These are phyloP conservation scores for Astrocystis sublimbata DNA, from an alignment of 495 filamentous ascomycete species.

Conservation along the genomic window DNA sequence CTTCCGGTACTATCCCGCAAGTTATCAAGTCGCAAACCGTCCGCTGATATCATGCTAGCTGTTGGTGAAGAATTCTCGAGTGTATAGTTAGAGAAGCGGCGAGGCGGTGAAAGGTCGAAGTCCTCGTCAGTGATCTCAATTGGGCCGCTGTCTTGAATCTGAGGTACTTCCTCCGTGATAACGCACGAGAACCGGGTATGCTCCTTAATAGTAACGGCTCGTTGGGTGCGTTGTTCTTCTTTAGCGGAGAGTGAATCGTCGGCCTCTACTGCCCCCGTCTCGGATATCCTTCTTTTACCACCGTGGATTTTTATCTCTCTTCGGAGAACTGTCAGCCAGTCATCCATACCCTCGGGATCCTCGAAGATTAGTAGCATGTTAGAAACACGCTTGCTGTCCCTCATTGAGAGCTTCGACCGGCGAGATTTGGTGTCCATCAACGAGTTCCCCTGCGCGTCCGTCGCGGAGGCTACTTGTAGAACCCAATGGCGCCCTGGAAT, in stretches of 20 bases:
- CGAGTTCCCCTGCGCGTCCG: slow-evolving; percentile 61
- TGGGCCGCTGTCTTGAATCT: slow-evolving; percentile 30
- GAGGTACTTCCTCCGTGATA: slow-evolving; percentile 37
- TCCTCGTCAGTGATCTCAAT: slow-evolving; percentile 24
- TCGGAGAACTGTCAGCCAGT: slow-evolving; percentile 70
- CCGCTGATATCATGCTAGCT: slow-evolving; percentile 51
- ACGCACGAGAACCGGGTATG: slow-evolving; percentile 44
- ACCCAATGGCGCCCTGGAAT: slow-evolving; percentile 94
- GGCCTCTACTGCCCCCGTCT: slow-evolving; percentile 51
- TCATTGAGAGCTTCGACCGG: slow-evolving; percentile 69
- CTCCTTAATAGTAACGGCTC: slow-evolving; percentile 54
- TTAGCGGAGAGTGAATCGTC: slow-evolving; percentile 39
- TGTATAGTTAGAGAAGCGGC: slow-evolving; percentile 22
- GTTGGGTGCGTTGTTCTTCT: slow-evolving; percentile 50
- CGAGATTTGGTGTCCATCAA: slow-evolving; percentile 60
- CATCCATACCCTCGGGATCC: slow-evolving; percentile 80
- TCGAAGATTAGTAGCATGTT: slow-evolving; percentile 80
- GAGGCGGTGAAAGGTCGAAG: slow-evolving; percentile 15
- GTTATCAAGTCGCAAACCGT: slow-evolving; percentile 51
- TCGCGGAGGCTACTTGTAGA: slow-evolving; percentile 79
- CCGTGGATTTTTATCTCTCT: slow-evolving; percentile 69
- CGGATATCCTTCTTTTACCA: slow-evolving; percentile 64
- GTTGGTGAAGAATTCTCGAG: slow-evolving; percentile 49
- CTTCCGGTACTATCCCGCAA: slow-evolving; percentile 49
- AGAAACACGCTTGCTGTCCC: slow-evolving; percentile 62